phyloP scores from a whole-genome alignment of 306 rosid genomes.

The Sicyos baderoa region DNA sequence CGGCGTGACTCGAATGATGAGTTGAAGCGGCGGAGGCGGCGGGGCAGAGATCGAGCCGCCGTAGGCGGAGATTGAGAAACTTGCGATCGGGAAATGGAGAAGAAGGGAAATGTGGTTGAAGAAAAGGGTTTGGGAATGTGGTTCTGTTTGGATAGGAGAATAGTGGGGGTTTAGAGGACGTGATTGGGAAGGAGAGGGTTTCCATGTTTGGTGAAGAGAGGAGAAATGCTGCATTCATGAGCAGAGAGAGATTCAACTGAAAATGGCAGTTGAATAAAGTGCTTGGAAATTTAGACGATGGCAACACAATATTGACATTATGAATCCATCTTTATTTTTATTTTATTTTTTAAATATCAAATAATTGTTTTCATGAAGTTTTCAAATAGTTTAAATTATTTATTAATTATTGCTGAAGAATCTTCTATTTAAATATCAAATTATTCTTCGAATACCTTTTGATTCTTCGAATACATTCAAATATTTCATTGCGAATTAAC shows the following conservation, averaged over 20 bases:
- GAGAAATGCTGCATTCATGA: not conserved
- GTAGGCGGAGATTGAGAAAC: slow-evolving; percentile 28
- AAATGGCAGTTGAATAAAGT: not conserved
- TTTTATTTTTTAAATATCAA: too few relatives aligned
- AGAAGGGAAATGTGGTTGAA: slow-evolving; percentile 5
- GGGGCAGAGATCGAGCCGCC: slow-evolving; percentile 23
- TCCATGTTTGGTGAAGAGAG: slow-evolving; percentile 9
- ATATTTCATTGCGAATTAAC: too few relatives aligned
- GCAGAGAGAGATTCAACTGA: too few relatives aligned
- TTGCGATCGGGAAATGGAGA: slow-evolving; percentile 13
- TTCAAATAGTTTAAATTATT: too few relatives aligned
- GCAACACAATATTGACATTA: not conserved
- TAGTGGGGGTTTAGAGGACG: not conserved
- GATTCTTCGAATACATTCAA: too few relatives aligned
- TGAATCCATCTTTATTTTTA: not conserved
- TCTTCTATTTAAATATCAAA: too few relatives aligned
- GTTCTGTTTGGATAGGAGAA: not conserved
- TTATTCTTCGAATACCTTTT: too few relatives aligned
- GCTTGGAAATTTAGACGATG: not conserved
- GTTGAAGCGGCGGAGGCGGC: slow-evolving; percentile 25
- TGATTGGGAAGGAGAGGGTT: not conserved
- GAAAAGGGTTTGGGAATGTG: not conserved
- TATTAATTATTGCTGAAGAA: too few relatives aligned
- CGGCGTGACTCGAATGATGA: slow-evolving; percentile 23
- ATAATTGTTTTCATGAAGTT: too few relatives aligned